Percentiles rank a stretch among this genome's conserved stretches.
These are phyloP conservation scores for Phoma sp. DNA, from an alignment of 2,329 filamentous ascomycete genomes.

Conservation along the genomic window DNA sequence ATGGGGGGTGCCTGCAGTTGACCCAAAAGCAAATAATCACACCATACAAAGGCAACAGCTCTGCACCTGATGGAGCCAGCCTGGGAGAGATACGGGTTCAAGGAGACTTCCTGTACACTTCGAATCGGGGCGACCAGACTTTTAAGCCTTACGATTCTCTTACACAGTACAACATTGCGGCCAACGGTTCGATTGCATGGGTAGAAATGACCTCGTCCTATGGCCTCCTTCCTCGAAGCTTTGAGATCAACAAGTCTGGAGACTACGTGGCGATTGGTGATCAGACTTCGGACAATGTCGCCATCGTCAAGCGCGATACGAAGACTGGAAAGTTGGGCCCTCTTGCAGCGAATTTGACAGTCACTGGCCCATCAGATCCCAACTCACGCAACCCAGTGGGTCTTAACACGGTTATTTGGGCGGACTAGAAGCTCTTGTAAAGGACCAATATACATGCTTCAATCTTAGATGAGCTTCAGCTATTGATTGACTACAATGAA, in stretches of 20 bases:
- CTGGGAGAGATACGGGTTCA: slow-evolving; percentile 44
- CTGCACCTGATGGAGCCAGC: slow-evolving; percentile 39
- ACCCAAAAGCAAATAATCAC: slow-evolving; percentile 43
- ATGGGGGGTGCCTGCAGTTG: slow-evolving; percentile 42
- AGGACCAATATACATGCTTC: no score
- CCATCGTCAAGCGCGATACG: slow-evolving; percentile 41
- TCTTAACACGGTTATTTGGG: slow-evolving; percentile 16
- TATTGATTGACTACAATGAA: no score
- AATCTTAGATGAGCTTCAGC: no score
- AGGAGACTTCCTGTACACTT: slow-evolving; percentile 45
- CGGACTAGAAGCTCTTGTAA: not conserved
- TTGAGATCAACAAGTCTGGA: slow-evolving; percentile 46
- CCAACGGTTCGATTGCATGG: slow-evolving; percentile 39
- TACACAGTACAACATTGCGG: slow-evolving; percentile 44
- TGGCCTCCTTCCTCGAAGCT: slow-evolving; percentile 47
- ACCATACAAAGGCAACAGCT: slow-evolving; percentile 40
- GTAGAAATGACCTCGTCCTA: slow-evolving; percentile 42
- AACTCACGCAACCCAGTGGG: slow-evolving; percentile 7
- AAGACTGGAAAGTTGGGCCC: slow-evolving; percentile 39
- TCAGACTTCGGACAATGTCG: slow-evolving; percentile 44
- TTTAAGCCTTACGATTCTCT: slow-evolving; percentile 46
- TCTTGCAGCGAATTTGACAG: slow-evolving; percentile 36
- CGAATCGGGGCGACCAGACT: slow-evolving; percentile 48
- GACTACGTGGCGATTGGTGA: slow-evolving; percentile 44
- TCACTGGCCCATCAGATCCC: slow-evolving; percentile 18